Conservation (phyloP, 306 rosid genomes). For the Sicyos baderoa region DNA sequence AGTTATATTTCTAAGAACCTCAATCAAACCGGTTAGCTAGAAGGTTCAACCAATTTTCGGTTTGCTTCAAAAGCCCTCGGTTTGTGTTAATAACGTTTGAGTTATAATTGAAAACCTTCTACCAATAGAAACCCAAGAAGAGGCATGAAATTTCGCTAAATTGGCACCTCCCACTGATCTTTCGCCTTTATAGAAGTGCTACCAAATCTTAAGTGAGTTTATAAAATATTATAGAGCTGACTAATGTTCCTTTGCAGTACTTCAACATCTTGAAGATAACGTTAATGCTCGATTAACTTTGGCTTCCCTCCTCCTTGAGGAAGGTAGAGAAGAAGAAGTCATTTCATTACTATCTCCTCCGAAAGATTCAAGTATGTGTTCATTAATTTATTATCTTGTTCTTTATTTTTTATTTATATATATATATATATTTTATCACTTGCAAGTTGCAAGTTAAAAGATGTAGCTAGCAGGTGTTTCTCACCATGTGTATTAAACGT, state of each 20-base stretch:
- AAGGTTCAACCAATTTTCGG: background rate
- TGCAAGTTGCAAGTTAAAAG: slow-evolving; percentile 2
- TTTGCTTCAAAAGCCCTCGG: background rate
- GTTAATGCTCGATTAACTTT: slow-evolving; percentile 62
- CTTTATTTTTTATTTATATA: too few species aligned
- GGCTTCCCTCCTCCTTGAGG: slow-evolving; percentile 82
- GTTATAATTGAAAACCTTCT: background rate
- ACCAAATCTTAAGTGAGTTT: background rate
- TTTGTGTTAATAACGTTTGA: background rate
- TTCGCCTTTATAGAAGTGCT: background rate
- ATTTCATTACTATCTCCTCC: slow-evolving; percentile 67
- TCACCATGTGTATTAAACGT: slow-evolving; percentile 11
- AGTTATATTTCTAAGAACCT: background rate
- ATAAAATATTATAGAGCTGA: slow-evolving; percentile 16
- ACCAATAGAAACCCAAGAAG: background rate
- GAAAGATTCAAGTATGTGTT: slow-evolving; percentile 38
- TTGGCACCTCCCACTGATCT: background rate
- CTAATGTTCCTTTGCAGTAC: slow-evolving; percentile 40
- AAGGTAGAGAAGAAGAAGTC: slow-evolving; percentile 68
- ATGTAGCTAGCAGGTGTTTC: slow-evolving; percentile 5
- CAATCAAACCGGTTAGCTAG: background rate
- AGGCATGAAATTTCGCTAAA: background rate
- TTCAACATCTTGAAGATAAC: slow-evolving; percentile 50
- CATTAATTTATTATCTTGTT: slow-evolving; percentile 5
- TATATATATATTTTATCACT: too few species aligned